These are phyloP conservation scores for Daldinia grandis DNA, from an alignment of 495 filamentous ascomycete genomes.

Conservation along the genomic window DNA sequence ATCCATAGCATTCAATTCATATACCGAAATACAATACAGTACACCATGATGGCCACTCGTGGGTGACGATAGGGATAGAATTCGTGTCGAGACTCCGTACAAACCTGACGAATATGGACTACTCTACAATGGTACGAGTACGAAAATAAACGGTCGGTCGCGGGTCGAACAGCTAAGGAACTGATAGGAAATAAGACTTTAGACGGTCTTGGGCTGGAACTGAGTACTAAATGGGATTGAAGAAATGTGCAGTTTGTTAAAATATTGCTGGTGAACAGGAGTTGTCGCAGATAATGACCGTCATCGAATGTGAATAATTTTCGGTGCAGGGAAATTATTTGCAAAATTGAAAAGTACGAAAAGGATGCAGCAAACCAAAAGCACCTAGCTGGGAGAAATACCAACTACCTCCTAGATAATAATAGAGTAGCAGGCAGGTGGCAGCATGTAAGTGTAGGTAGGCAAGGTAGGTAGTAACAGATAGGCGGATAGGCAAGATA, in stretches of 20 bases:
- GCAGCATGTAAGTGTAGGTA: background rate
- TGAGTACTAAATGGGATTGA: constrained; percentile 11
- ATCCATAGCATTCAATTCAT: constrained; percentile 67
- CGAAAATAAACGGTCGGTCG: constrained; percentile 39
- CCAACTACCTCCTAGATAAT: constrained; percentile 19
- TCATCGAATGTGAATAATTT: constrained; percentile 31
- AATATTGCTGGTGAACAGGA: constrained; percentile 28
- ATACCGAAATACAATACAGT: constrained; percentile 53
- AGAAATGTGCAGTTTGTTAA: constrained; percentile 31
- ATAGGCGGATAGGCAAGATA: constrained; percentile 30
- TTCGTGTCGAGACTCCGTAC: constrained; percentile 22
- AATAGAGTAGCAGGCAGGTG: constrained; percentile 17
- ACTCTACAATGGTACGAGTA: constrained; percentile 30
- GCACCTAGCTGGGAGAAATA: constrained; percentile 21
- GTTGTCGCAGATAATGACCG: constrained; percentile 28
- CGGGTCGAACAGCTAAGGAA: constrained; percentile 31
- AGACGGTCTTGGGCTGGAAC: constrained; percentile 5
- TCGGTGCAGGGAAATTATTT: constrained; percentile 32
- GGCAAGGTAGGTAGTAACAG: constrained; percentile 12
- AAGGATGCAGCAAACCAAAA: constrained; percentile 36
- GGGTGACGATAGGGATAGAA: constrained; percentile 42
- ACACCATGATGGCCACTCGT: constrained; percentile 63
- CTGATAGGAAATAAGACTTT: constrained; percentile 9
- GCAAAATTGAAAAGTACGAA: constrained; percentile 34
- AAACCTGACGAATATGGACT: constrained; percentile 27